Evolutionary conservation across 2,329 filamentous ascomycete genomes (phyloP), one percentile per base, ranked within the genome.

Genomic region (Xylariaceae sp.): DNA sequence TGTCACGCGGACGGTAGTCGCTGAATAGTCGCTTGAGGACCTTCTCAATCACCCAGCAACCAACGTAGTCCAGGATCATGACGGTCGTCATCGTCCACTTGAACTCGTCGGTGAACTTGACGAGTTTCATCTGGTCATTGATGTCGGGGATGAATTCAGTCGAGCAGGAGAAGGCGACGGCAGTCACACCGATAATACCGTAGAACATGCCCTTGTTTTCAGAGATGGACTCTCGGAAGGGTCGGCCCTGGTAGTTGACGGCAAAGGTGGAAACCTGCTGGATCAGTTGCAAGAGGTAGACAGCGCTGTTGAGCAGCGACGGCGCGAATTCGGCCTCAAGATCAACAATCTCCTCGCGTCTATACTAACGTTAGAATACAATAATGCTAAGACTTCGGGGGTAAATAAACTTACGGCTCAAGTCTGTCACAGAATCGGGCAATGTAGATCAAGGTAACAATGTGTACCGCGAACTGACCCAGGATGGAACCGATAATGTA

Each of bases 151-250:
- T 82, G 69, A 99, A 91, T 74, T 99, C 94, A 1, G 93, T 95
- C 5, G 92, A 93, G 77, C 93, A 97, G 51, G 88, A 88, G 75
- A 99, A 97, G 4, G 94, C 93, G 35, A 99, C 89, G 48, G 81
- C 91, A 0, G 91, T 90, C 13, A 97, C 93, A 65, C 89, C 88
- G 47, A 99, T 79, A 58, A 99, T 91, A 61, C 94, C 94, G 81
- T 89, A 99, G 79, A 94, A 99, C 94, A 99, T 99, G 73, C 90
- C 92, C 74, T 87, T 89, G 80, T 99, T 99, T 78, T 97, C 94
- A 4, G 89, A 88, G 66, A 99, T 91, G 18, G 89, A 89, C 77
- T 99, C 94, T 61, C 94, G 90, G 88, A 99, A 99, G 10, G 94
- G 94, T 8, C 94, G 89, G 60, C 94, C 94, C 76, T 99, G 94